Conservation (phyloP, 2,329 filamentous ascomycete genomes). For the Venturia nashicola region DNA sequence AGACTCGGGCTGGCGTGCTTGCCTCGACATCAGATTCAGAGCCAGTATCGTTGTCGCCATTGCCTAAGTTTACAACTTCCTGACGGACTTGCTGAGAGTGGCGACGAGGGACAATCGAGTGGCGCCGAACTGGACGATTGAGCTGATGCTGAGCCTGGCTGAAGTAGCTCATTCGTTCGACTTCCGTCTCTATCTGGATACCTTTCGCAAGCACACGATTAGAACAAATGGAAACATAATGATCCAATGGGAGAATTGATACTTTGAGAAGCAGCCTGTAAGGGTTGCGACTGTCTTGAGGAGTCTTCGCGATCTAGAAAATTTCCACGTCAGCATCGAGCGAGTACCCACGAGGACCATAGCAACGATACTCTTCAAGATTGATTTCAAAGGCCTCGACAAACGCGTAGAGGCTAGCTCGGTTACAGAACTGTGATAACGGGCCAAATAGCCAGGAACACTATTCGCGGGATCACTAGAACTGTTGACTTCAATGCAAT, state of each 20-base stretch:
- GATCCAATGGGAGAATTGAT: neutral
- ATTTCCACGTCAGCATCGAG: neutral
- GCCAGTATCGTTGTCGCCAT: neutral
- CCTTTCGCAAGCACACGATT: neutral
- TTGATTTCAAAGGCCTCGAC: neutral
- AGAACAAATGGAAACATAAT: neutral
- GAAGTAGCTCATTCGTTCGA: neutral
- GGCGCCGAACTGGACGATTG: neutral
- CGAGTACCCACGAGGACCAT: neutral
- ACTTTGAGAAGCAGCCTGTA: neutral
- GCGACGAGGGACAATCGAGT: neutral
- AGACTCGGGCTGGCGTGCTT: neutral
- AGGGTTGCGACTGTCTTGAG: neutral
- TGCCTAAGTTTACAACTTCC: neutral
- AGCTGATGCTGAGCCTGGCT: neutral
- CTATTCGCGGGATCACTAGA: neutral
- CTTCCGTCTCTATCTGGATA: neutral
- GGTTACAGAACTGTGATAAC: neutral
- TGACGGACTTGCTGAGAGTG: neutral
- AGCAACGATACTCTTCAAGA: conserved; percentile 2
- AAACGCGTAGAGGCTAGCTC: neutral
- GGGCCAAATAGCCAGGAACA: neutral
- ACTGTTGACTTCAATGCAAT: neutral
- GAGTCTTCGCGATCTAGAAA: neutral
- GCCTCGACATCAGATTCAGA: neutral